Conservation (phyloP, 495 filamentous ascomycete species). For the Penicillium mononematosum region DNA sequence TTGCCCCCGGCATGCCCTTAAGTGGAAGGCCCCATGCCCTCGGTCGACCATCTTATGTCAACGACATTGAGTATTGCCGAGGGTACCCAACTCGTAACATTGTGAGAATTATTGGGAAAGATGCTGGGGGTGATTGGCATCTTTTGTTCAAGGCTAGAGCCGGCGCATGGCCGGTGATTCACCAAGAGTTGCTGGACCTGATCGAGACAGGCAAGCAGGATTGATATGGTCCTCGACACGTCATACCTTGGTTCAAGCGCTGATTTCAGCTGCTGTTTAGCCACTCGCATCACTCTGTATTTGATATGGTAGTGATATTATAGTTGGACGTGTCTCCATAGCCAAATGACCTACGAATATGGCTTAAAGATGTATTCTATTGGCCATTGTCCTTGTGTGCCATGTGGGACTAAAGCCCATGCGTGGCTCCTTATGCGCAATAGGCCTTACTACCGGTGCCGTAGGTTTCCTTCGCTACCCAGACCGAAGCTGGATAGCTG, state of each 20-base stretch:
- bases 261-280: no score
- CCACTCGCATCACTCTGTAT: no score
- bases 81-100: conserved; percentile 25
- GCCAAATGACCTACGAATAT: no score
- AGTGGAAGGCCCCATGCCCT: conserved; percentile 1
- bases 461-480: no score
- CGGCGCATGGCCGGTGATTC: conserved; percentile 6
- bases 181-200: neutral
- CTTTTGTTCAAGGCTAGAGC: conserved; percentile 16
- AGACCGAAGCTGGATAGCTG: no score
- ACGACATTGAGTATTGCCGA: conserved; percentile 30
- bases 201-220: neutral
- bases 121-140: conserved; percentile 48
- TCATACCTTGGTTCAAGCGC: neutral
- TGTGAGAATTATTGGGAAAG: conserved; percentile 40
- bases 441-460: no score
- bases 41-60: neutral
- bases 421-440: no score
- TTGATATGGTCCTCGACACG: neutral
- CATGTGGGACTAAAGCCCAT: no score
- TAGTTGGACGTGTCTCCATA: no score
- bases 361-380: no score
- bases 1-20: neutral
- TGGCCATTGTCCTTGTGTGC: no score
- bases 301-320: no score